Evolutionary conservation across 2,329 filamentous ascomycete species (phyloP), one percentile per base, ranked within the genome.

Genomic region (Ambrosiella beaveri): DNA sequence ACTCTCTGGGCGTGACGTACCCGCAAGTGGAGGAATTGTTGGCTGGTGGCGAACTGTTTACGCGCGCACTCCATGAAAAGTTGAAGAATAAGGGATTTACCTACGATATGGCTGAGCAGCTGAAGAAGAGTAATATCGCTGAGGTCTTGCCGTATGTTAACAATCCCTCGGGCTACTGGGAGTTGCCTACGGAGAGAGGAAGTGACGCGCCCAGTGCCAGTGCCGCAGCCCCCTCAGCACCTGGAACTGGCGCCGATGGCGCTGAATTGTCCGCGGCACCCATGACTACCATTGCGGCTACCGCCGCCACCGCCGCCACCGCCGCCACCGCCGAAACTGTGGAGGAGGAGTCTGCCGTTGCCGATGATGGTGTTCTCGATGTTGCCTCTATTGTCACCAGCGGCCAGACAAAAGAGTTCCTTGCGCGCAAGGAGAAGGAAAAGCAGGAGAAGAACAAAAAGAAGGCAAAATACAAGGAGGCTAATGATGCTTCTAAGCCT

Each of bases 11-110:
- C 68, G 80, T 67, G 71, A 82, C 62, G 61, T 86, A 63, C 66
- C 78, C 61, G 4, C 51, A 56, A 9, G 51, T 19, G 8, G 59
- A 58, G 19, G 64, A 68, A 19, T 66, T 69, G 50, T 73, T 82
- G 12, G 93, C 88, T 61, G 93, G 93, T 63, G 93, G 93, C 55
- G 86, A 96, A 65, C 81, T 85, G 1, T 88, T 97, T 74, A 97
- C 91, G 0, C 77, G 79, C 64, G 77, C 81, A 61, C 75, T 97
- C 45, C 69, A 81, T 50, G 77, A 84, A 64, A 74, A 93, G 60
- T 73, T 97, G 47, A 69, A 74, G 62, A 68, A 69, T 50, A 77
- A 81, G 66, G 73, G 73, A 2, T 83, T 85, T 63, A 79, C 74
- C 17, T 72, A 75, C 61, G 79, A 85, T 47, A 85, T 85, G 80